A percentile compares a stretch with the other conserved stretches of the same genome.
Conservation (phyloP, 2,329 filamentous ascomycete genomes). For the Magnaporthiopsis rhizophila region DNA sequence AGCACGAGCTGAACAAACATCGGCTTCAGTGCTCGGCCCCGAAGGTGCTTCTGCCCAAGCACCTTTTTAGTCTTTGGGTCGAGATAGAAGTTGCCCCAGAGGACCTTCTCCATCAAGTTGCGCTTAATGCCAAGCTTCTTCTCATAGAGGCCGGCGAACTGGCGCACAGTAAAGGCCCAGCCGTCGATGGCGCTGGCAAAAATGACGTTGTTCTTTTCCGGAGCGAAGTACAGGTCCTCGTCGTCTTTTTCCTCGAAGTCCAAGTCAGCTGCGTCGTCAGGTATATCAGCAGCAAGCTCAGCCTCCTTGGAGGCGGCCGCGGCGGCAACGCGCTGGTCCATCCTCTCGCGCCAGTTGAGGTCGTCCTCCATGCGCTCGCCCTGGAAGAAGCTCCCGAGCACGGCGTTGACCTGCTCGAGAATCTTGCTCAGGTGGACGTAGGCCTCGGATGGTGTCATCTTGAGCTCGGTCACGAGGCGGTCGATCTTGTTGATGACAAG, state of each 20-base stretch:
- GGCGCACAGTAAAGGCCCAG: slow-evolving; percentile 96
- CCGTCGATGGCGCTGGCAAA: slow-evolving; percentile 96
- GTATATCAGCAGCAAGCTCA: slow-evolving; percentile 38
- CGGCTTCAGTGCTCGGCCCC: slow-evolving; percentile 83
- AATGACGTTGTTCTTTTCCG: slow-evolving; percentile 98
- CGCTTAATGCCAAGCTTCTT: slow-evolving; percentile 96
- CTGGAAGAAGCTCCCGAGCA: slow-evolving; percentile 95
- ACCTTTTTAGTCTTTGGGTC: slow-evolving; percentile 97
- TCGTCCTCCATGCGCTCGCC: slow-evolving; percentile 99
- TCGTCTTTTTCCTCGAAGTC: slow-evolving; percentile 88
- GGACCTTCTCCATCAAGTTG: slow-evolving; percentile 77
- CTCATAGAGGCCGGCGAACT: slow-evolving; percentile 90
- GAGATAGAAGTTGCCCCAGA: slow-evolving; percentile 95
- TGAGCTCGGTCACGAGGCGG: slow-evolving; percentile 83
- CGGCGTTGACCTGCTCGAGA: slow-evolving; percentile 92
- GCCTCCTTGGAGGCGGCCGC: slow-evolving; percentile 38
- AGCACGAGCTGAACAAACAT: slow-evolving; percentile 97
- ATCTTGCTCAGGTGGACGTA: slow-evolving; percentile 84
- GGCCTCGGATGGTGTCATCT: slow-evolving; percentile 85
- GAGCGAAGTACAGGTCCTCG: slow-evolving; percentile 95
- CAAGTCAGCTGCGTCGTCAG: slow-evolving; percentile 46
- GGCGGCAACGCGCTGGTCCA: slow-evolving; percentile 77
- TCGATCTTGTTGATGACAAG: slow-evolving; percentile 99
- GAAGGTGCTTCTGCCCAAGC: slow-evolving; percentile 82
- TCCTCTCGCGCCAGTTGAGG: slow-evolving; percentile 85